Base-by-base conservation (phyloP, 2,329 filamentous ascomycete species). In the Aspergillus ochraceus region DNA sequence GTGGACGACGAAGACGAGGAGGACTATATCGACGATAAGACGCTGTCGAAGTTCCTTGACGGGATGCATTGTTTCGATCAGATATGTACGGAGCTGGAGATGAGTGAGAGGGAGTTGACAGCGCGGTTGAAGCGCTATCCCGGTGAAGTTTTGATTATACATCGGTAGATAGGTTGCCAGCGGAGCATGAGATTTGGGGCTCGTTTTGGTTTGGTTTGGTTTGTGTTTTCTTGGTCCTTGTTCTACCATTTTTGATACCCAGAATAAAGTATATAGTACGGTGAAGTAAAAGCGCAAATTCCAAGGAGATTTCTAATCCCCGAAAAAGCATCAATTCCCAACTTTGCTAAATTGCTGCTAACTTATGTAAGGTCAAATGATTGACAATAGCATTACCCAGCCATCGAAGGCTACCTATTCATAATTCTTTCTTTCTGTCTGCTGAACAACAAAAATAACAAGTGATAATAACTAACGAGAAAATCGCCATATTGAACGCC, bases 51-150 rank as follows among this genome's bases (percentile, higher is more conserved):
- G 55, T 81, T 77, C 64, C 56, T 82, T 19, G 80, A 82, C 69
- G 80, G 80, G 1, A 76, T 75, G 62, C 80, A 82, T 65, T 80
- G 76, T 63, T 81, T 81, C 58, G 80, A 82, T 70, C 77, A 81
- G 67, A 80, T 82, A 32, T 82, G 80, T 63, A 82, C 80, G 5
- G 79, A 82, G 64, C 60, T 81, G 59, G 76, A 80, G 62, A 75
- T 81, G 42, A 79, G 77, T 63, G 80, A 82, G 71, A 74, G 72
- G 57, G 79, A 81, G 57, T 68, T 82, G 60, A 77, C 74, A 42
- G 67, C 68, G 51, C 69, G 77, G 53, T 64, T 82, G 65, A 80
- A 79, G 68, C 71, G 71, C 58, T 76, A 77, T 64, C 71, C 73
- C 9, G 76, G 76, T 24, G 78, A 80, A 59, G 78, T 81, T 10